These are phyloP conservation scores for Voacanga thouarsii DNA, from an alignment of 257 asterid species.

Conservation along the genomic window DNA sequence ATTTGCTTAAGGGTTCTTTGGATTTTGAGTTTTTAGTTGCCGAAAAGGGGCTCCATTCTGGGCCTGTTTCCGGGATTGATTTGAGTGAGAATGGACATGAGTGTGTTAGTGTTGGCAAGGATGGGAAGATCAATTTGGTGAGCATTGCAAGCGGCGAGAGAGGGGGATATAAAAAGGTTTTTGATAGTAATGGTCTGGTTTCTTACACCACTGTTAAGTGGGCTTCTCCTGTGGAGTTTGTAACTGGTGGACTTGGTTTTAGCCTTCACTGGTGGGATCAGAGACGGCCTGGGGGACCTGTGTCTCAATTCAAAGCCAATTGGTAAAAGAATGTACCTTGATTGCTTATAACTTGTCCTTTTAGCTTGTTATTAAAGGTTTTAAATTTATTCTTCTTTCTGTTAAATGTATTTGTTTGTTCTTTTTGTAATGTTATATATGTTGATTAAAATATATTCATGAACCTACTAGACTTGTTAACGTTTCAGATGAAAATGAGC, in stretches of 20 bases:
- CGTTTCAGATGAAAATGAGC: neutral
- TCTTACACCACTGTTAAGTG: conserved; percentile 72
- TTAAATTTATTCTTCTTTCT: neutral
- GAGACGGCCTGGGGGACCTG: conserved; percentile 72
- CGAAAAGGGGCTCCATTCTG: conserved; percentile 55
- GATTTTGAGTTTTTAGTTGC: conserved; percentile 37
- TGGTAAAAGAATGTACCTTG: conserved; percentile 42
- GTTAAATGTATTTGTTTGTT: neutral
- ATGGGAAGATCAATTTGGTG: conserved; percentile 75
- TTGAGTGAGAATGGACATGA: conserved; percentile 66
- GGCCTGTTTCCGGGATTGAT: conserved; percentile 56
- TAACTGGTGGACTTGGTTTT: conserved; percentile 82
- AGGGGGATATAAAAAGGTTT: conserved; percentile 50
- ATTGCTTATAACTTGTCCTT: neutral
- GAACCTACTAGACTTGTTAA: neutral
- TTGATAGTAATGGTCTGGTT: conserved; percentile 69
- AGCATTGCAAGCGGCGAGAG: conserved; percentile 22
- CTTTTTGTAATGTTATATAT: neutral
- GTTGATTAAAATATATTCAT: neutral
- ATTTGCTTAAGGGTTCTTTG: conserved; percentile 46
- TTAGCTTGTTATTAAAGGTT: neutral
- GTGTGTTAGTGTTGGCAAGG: conserved; percentile 77
- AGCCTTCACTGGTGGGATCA: conserved; percentile 95
- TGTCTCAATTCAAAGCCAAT: conserved; percentile 60
- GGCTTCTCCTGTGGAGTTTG: conserved; percentile 88